Conservation (phyloP, 2,329 filamentous ascomycete genomes). For the Apiospora arundinis region DNA sequence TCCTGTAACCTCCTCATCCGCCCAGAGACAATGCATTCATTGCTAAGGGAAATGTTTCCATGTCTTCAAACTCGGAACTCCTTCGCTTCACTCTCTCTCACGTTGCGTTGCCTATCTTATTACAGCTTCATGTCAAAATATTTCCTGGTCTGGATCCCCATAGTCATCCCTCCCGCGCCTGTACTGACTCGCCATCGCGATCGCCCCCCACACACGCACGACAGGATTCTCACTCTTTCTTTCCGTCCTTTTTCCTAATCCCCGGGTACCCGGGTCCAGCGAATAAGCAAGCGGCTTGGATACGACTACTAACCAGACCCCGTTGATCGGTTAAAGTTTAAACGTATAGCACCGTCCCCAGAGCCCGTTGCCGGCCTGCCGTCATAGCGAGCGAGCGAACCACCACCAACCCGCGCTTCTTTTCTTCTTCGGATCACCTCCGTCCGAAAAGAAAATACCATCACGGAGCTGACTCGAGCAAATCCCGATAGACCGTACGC, state of each 20-base stretch:
- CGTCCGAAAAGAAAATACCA: neutral
- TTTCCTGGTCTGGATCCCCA: no score
- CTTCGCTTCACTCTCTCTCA: no score
- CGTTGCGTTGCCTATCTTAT: no score
- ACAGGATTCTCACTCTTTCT: neutral
- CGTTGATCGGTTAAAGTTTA: conserved; percentile 4
- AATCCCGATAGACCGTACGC: neutral
- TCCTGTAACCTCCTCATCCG: no score
- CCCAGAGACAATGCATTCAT: no score
- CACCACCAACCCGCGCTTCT: neutral
- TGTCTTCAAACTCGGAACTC: no score
- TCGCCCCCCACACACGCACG: neutral
- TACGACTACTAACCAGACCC: neutral
- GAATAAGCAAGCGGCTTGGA: no score
- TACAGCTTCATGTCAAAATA: no score
- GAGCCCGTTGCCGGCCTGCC: no score
- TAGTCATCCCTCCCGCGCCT: neutral
- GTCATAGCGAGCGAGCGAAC: neutral
- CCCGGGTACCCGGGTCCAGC: neutral
- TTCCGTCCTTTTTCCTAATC: neutral
- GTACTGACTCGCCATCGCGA: conserved; percentile 2
- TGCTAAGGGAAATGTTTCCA: no score
- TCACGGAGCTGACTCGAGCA: neutral
- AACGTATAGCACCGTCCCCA: neutral
- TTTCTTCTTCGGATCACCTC: neutral